Evolutionary conservation across 176 grass and related monocot genomes (phyloP).

Genomic region (Zoysia japonica): DNA sequence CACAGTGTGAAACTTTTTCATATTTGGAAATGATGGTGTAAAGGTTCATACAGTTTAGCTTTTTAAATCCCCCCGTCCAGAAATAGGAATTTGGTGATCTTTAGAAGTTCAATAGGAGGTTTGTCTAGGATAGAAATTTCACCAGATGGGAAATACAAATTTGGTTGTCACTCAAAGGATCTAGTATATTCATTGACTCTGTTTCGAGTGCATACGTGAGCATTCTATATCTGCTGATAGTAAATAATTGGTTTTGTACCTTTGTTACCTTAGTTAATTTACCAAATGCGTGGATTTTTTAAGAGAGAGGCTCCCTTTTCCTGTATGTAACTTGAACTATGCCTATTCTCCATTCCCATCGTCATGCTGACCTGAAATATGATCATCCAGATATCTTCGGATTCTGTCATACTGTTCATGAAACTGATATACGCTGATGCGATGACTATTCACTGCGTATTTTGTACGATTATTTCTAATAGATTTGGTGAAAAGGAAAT

Average conservation of each 20-base stretch:
- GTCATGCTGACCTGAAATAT: not conserved
- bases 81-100: not conserved
- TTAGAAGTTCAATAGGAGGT: not conserved
- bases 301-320: not conserved
- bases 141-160: not conserved
- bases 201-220: not conserved
- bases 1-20: not conserved
- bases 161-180: not conserved
- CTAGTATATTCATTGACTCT: not conserved
- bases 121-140: not conserved
- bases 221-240: not conserved
- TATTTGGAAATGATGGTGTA: not conserved
- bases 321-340: constrained; percentile 1
- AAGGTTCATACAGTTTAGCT: not conserved
- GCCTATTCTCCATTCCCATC: not conserved
- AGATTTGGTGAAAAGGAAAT: constrained; percentile 20
- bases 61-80: not conserved
- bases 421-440: constrained; percentile 4
- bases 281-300: not conserved
- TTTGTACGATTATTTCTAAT: not conserved
- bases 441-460: constrained; percentile 22
- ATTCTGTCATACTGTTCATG: constrained; percentile 10
- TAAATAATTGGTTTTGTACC: not conserved
- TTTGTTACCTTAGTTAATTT: not conserved
- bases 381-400: not conserved